Evolutionary conservation across 169 alveolate species (phyloP), one percentile per base, ranked within the genome.

Genomic region (Plasmodium vivax): DNA sequence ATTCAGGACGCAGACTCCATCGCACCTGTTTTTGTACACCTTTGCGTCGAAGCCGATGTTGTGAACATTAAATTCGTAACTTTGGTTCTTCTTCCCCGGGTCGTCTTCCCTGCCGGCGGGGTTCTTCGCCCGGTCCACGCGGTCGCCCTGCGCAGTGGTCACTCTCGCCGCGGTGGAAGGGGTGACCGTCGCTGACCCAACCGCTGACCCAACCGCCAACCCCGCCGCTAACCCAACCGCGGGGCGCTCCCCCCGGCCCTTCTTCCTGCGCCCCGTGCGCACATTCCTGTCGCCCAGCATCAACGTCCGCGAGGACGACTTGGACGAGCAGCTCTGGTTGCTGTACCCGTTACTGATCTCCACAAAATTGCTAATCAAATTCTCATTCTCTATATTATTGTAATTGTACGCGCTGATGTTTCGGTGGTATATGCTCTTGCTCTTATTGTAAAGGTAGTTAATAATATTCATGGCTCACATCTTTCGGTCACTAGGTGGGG

Each of bases 381-480:
- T 91, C 56, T 91, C 95, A 91, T 91, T 91, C 77, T 91, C 95
- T 14, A 91, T 91, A 82, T 81, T 71, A 10, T 81, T 82, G 72
- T 88, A 88, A 82, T 91, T 91, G 43, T 82, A 82, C 62, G 87
- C 62, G 71, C 47, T 91, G 27, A 54, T 47, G 58, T 73, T 91
- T 81, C 91, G 34, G 36, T 91, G 81, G 84, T 91, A 91, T 82
- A 91, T 82, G 56, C 58, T 91, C 74, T 91, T 91, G 58, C 95
- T 77, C 83, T 91, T 91, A 80, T 82, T 72, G 58, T 91, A 91
- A 41, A 91, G 68, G 68, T 91, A 91, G 62, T 82, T 91, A 71
- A 91, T 91, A 81, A 91, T 91, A 91, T 91, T 91, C 95, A 91
- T 91, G 62, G 83, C 81, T 91, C 68, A 71, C 95, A 91, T 91